Evolutionary conservation across 805 yeast species (phyloP), one percentile per base, ranked within the genome.

Genomic region (Hanseniaspora valbyensis): DNA sequence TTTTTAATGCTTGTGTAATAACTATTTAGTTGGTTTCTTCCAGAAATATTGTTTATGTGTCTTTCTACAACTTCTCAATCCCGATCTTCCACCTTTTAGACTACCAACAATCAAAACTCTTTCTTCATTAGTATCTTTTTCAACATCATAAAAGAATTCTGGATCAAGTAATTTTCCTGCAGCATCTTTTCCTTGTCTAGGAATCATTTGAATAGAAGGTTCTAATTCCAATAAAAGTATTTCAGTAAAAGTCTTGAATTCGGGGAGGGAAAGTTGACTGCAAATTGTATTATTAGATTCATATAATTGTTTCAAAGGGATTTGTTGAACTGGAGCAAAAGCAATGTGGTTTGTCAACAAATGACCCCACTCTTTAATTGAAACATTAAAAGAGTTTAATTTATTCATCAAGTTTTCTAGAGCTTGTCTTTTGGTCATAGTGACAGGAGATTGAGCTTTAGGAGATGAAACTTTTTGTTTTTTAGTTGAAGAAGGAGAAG

Each of bases 121-220:
- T 43, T 78, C 78, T 25, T 61, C 59, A 60, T 90, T 95, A 33
- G 66, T 62, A 65, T 92, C 98, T 42, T 79, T 74, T 57, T 88
- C 97, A 2, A 88, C 80, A 52, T 81, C 78, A 61, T 92, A 92
- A 65, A 88, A 92, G 61, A 86, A 92, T 63, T 92, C 96, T 63
- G 87, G 95, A 57, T 90, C 97, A 54, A 92, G 71, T 3, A 84
- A 85, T 64, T 88, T 87, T 10, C 97, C 98, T 2, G 96, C 94
- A 2, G 97, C 96, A 66, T 92, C 98, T 64, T 88, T 89, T 44
- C 96, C 96, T 53, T 75, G 73, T 64, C 97, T 81, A 59, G 78
- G 76, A 54, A 92, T 89, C 10, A 83, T 82, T n/a, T 97, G 97
- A 53, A 90, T 74, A 59, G 90, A 82, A 4, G 65, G 58, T 34